These are phyloP conservation scores for Niebla homalea DNA, from an alignment of 495 filamentous ascomycete species.

Conservation along the genomic window DNA sequence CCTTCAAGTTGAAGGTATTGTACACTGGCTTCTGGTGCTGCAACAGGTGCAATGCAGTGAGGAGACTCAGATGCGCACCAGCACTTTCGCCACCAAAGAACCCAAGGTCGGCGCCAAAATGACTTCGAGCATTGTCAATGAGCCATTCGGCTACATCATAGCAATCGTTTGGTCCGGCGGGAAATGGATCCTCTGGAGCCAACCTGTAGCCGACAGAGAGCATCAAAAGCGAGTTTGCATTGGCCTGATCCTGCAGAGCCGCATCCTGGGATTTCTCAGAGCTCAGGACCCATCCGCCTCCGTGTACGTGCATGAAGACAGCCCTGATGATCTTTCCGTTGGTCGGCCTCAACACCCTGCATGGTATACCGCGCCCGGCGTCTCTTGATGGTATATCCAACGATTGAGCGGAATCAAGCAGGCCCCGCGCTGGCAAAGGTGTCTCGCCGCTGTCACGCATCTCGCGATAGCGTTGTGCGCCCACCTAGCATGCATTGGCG, in stretches of 20 bases:
- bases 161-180: constrained; percentile 37
- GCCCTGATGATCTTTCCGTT: too few relatives aligned
- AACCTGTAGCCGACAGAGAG: constrained; percentile 47
- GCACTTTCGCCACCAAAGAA: constrained; percentile 26
- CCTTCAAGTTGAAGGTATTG: constrained; percentile 26
- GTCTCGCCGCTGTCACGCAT: too few relatives aligned
- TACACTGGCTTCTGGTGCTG: constrained; percentile 8
- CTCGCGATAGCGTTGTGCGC: too few relatives aligned
- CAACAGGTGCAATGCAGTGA: constrained; percentile 34
- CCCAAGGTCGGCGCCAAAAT: constrained; percentile 15
- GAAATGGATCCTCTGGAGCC: constrained; percentile 43
- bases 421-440: too few relatives aligned
- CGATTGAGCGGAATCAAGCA: too few relatives aligned
- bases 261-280: constrained; percentile 23
- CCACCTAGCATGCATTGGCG: too few relatives aligned
- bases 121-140: constrained; percentile 26
- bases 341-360: too few relatives aligned
- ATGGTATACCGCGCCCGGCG: too few relatives aligned
- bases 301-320: constrained; percentile 42
- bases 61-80: constrained; percentile 32
- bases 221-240: constrained; percentile 28
- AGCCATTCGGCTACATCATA: constrained; percentile 38
- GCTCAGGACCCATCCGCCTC: constrained; percentile 36
- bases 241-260: constrained; percentile 29
- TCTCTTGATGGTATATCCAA: too few relatives aligned